These are phyloP conservation scores for Coemansia umbellata DNA, from an alignment of 192 early-diverging fungal species.

Conservation along the genomic window DNA sequence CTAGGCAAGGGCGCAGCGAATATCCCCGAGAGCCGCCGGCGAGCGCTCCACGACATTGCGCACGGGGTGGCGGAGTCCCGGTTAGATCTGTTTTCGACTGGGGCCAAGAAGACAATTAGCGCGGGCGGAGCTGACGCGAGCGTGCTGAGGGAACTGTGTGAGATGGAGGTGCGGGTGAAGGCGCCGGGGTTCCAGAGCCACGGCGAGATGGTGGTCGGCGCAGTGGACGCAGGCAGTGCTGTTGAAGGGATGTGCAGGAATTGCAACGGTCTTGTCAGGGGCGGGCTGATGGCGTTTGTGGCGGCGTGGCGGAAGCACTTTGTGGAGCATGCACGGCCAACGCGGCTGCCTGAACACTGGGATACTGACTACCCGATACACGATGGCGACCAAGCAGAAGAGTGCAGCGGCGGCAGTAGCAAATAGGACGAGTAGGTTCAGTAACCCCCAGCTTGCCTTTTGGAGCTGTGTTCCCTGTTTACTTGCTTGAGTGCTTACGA, in stretches of 20 bases:
- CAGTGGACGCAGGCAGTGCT: neutral
- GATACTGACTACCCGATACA: constrained; percentile 10
- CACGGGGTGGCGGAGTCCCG: neutral
- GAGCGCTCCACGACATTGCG: constrained; percentile 4
- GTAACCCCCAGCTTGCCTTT: too few species aligned
- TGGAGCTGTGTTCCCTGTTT: too few species aligned
- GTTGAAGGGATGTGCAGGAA: constrained; percentile 10
- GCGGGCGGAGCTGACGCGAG: neutral
- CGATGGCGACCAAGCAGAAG: constrained; percentile 1
- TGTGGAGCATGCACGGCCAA: constrained; percentile 25
- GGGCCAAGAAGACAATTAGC: neutral
- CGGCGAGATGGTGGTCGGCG: constrained; percentile 34
- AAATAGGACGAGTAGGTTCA: constrained; percentile 1
- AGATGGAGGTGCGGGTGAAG: constrained; percentile 16
- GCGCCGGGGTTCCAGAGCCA: constrained; percentile 42
- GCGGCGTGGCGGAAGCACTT: constrained; percentile 40
- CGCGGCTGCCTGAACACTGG: constrained; percentile 45
- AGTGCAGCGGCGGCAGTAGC: neutral
- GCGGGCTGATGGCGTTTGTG: constrained; percentile 24
- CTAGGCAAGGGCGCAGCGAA: neutral
- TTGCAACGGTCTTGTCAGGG: constrained; percentile 11
- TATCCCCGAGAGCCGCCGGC: constrained; percentile 16
- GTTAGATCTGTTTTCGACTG: constrained; percentile 13
- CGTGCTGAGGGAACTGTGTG: constrained; percentile 21
- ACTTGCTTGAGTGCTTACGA: neutral